Percentiles rank a stretch among this genome's conserved stretches.
These are phyloP conservation scores for Arthroderma sp. DNA, from an alignment of 2,329 filamentous ascomycete species.

Conservation along the genomic window DNA sequence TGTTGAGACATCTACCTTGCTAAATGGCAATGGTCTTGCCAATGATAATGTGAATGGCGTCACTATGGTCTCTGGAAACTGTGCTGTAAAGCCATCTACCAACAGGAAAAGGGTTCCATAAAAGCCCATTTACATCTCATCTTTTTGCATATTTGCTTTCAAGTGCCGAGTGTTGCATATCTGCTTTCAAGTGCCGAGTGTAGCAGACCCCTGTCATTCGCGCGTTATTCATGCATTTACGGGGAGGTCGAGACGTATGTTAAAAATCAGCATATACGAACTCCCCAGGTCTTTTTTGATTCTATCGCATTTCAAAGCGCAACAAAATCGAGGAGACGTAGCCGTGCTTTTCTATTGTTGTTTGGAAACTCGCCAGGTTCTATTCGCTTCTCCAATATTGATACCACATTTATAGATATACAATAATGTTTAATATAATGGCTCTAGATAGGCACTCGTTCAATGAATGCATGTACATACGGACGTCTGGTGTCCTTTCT, in stretches of 20 bases:
- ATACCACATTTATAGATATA: slow-evolving; percentile 2
- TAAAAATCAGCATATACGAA: neutral
- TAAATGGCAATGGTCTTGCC: neutral
- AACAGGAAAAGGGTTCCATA: neutral
- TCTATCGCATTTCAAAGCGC: neutral
- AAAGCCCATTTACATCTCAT: neutral
- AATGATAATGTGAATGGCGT: neutral
- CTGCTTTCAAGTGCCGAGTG: neutral
- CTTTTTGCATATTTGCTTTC: neutral
- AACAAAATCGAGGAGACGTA: neutral
- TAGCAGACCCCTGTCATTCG: neutral
- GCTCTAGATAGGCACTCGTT: neutral
- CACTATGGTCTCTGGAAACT: neutral
- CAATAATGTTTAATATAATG: slow-evolving; percentile 2
- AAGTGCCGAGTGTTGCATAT: neutral
- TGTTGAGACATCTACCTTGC: neutral
- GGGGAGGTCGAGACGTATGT: neutral
- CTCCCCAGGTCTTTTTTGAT: neutral
- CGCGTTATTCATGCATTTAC: neutral
- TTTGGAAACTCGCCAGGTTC: neutral
- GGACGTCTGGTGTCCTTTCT: neutral
- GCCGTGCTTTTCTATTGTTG: too few species aligned
- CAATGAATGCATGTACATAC: neutral
- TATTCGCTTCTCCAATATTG: slow-evolving; percentile 4
- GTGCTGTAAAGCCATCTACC: neutral